Evolutionary conservation across 768 basidiomycete species (phyloP).

Genomic region (Mycena metata): DNA sequence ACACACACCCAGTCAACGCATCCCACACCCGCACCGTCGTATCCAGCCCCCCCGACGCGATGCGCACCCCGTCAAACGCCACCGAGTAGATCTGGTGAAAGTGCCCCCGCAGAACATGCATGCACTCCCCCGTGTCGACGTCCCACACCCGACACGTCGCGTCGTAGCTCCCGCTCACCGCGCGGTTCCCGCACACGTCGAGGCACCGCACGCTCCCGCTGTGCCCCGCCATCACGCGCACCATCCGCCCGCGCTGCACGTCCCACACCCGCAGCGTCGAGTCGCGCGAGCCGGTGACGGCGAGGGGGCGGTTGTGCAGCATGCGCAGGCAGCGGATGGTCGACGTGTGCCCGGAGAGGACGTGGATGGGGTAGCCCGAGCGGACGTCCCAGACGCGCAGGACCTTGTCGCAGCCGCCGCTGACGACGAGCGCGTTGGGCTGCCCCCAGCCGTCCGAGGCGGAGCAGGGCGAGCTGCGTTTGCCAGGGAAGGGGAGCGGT

Average conservation of each 20-base stretch:
- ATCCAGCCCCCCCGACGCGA: slow-evolving; percentile 92
- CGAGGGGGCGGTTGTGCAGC: slow-evolving; percentile 87
- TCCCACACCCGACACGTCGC: slow-evolving; percentile 92
- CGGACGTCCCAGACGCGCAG: slow-evolving; percentile 94
- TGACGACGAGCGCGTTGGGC: slow-evolving; percentile 84
- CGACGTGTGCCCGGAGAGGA: slow-evolving; percentile 86
- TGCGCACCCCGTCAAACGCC: slow-evolving; percentile 86
- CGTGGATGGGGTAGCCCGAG: slow-evolving; percentile 89
- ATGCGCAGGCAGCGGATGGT: slow-evolving; percentile 94
- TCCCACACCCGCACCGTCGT: slow-evolving; percentile 96
- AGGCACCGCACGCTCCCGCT: slow-evolving; percentile 86
- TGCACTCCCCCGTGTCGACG: slow-evolving; percentile 88
- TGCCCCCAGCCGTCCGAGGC: slow-evolving; percentile 93
- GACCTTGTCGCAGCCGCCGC: slow-evolving; percentile 93
- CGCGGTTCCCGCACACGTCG: slow-evolving; percentile 86
- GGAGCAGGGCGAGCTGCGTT: slow-evolving; percentile 68
- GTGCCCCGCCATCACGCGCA: slow-evolving; percentile 83
- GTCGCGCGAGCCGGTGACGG: slow-evolving; percentile 92
- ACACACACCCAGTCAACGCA: slow-evolving; percentile 81
- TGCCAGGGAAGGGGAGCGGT: slow-evolving; percentile 45
- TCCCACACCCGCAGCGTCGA: slow-evolving; percentile 93
- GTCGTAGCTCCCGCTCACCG: slow-evolving; percentile 96
- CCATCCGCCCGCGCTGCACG: slow-evolving; percentile 79
- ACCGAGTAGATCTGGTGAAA: slow-evolving; percentile 92
- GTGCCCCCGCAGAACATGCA: slow-evolving; percentile 87